A percentile compares a stretch with the other conserved stretches of the same genome.
Conservation (phyloP, 345 rosid genomes). For the Brassica incana region DNA sequence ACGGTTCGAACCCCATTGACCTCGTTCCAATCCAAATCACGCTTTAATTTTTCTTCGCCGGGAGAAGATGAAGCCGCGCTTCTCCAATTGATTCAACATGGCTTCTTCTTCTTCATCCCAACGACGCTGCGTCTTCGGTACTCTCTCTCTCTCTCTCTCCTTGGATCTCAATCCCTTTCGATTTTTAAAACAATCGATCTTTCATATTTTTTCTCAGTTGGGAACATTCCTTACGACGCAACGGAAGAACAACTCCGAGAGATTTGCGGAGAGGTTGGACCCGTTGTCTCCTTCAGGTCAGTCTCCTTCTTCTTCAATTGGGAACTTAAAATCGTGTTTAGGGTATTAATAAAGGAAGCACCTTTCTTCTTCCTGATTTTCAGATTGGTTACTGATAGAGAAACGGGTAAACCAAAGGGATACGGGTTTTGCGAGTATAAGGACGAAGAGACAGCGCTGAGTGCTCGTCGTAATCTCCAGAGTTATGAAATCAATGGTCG, state of each 20-base stretch:
- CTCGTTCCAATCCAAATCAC: neutral
- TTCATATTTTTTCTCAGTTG: slow-evolving; percentile 54
- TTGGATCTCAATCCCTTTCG: neutral
- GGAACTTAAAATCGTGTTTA: neutral
- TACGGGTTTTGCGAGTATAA: slow-evolving; percentile 98
- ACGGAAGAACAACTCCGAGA: slow-evolving; percentile 98
- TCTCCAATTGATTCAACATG: slow-evolving; percentile 58
- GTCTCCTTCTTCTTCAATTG: slow-evolving; percentile 5
- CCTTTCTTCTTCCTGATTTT: slow-evolving; percentile 17
- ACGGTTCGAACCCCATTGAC: neutral
- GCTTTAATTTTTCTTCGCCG: neutral
- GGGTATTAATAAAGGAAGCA: slow-evolving; percentile 6
- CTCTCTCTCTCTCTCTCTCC: slow-evolving; percentile 9
- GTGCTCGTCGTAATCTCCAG: slow-evolving; percentile 98
- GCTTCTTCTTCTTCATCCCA: slow-evolving; percentile 63
- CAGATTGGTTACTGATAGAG: slow-evolving; percentile 94
- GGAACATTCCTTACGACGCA: slow-evolving; percentile 97
- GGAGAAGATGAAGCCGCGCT: slow-evolving; percentile 66
- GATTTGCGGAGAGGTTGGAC: slow-evolving; percentile 96
- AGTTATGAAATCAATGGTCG: slow-evolving; percentile 93
- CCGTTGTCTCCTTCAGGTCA: slow-evolving; percentile 97
- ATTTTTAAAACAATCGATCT: neutral
- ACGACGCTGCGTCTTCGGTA: slow-evolving; percentile 98
- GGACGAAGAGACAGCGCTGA: slow-evolving; percentile 95
- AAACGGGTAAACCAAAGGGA: slow-evolving; percentile 98